phyloP scores from a whole-genome alignment of 352 stramenopile species.

The Thalassiosira oceanica region DNA sequence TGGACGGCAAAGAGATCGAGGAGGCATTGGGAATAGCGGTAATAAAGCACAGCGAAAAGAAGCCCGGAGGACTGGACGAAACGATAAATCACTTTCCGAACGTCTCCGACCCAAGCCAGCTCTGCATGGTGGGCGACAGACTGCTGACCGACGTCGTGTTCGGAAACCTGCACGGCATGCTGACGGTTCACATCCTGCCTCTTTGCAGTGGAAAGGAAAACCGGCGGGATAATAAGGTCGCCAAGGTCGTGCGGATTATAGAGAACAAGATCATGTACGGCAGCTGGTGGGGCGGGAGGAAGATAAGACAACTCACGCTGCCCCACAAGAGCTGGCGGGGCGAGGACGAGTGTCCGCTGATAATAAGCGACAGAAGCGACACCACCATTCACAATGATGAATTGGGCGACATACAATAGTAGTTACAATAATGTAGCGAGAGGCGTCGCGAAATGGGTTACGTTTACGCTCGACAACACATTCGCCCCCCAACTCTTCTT shows the following conservation, averaged over 20 bases:
- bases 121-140: slow-evolving; percentile 95
- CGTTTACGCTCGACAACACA: no score
- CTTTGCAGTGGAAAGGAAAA: slow-evolving; percentile 71
- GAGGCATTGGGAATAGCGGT: slow-evolving; percentile 84
- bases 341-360: slow-evolving; percentile 50
- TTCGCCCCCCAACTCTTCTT: no score
- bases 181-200: slow-evolving; percentile 92
- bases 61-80: slow-evolving; percentile 88
- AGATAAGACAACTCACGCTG: slow-evolving; percentile 34
- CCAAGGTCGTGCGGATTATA: slow-evolving; percentile 53
- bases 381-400: no score
- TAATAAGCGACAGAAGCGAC: slow-evolving; percentile 14
- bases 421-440: no score
- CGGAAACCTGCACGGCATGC: slow-evolving; percentile 93
- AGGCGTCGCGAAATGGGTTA: no score
- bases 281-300: slow-evolving; percentile 61
- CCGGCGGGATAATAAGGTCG: slow-evolving; percentile 64
- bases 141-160: slow-evolving; percentile 97
- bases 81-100: slow-evolving; percentile 86
- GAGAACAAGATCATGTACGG: slow-evolving; percentile 78
- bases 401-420: no score
- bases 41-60: slow-evolving; percentile 90
- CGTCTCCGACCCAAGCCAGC: slow-evolving; percentile 71
- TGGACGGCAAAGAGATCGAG: slow-evolving; percentile 85
- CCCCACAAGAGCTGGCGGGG: slow-evolving; percentile 58